Conservation (phyloP, 2,329 filamentous ascomycete genomes). For the Diaporthe sp. region DNA sequence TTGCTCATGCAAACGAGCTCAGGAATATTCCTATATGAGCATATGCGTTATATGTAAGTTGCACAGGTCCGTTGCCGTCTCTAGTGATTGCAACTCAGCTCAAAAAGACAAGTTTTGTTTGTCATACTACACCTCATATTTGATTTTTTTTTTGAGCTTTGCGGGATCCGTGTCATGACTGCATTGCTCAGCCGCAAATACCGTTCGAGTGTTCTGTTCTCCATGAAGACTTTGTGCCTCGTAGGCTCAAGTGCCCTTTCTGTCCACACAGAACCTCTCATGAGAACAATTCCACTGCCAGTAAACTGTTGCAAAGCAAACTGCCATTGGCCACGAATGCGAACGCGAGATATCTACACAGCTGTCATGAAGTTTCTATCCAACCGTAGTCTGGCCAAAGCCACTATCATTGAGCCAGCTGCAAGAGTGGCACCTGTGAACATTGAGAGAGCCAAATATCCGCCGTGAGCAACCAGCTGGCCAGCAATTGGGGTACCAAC, state of each 20-base stretch:
- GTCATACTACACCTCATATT: not conserved
- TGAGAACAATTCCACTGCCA: not conserved
- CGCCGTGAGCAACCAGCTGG: constrained; percentile 52
- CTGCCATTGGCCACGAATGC: not conserved
- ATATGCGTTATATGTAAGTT: not conserved
- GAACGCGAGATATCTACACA: not conserved
- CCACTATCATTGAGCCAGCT: not conserved
- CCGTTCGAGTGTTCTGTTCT: too few species aligned
- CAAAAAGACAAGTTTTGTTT: not conserved
- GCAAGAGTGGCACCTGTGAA: constrained; percentile 53
- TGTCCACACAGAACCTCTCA: not conserved
- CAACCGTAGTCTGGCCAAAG: not conserved
- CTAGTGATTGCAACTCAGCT: not conserved
- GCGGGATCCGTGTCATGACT: not conserved
- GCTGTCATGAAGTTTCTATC: not conserved
- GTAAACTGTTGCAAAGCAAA: too few species aligned
- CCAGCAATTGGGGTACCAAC: constrained; percentile 59
- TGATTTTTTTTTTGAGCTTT: not conserved
- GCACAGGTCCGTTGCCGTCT: not conserved
- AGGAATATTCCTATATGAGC: not conserved
- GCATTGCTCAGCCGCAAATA: not conserved
- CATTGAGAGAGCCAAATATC: constrained; percentile 57
- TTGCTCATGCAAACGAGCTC: not conserved
- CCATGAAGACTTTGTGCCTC: not conserved
- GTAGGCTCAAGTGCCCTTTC: too few species aligned